Evolutionary conservation across 2,329 filamentous ascomycete genomes (phyloP), one percentile per base, ranked within the genome.

Genomic region (Aspergillus uvarum): DNA sequence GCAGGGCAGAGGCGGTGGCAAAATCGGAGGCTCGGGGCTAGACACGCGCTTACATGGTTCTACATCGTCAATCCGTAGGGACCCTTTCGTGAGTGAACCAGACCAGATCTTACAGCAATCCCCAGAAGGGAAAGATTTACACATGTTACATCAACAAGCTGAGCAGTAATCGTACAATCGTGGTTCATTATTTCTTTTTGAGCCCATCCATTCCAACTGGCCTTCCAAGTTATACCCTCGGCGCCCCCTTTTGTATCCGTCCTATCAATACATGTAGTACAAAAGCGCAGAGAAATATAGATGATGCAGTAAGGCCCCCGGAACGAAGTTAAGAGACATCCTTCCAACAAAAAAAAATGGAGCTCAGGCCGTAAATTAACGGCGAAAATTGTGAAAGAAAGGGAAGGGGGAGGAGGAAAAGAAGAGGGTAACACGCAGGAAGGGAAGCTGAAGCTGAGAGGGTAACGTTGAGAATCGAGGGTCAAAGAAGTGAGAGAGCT

Each of bases 151-250:
- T 16, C 6, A 44, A 44, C 38, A 44, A n/a, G 6, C 3, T 44
- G 16, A 54, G 62, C 60, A 67, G 60, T 70, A 70, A 67, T 72
- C 69, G 64, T 72, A 72, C 70, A 72, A 60, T 71, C 68, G 66
- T 72, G 60, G 65, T 66, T 61, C 62, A 67, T 66, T 64, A 66
- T 70, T 73, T 19, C 70, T 70, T 48, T 48, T 65, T 68, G 60
- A 67, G 51, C 54, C 65, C 49, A 59, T 55, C 60, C 59, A 62
- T 67, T 67, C 64, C 64, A 65, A 65, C 31, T 29, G 32, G 47
- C 31, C 29, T 52, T 55, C 58, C 55, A 55, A 62, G 38, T 44
- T 44, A 16, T 57, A 61, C 59, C 55, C 29, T 56, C 47, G 53
- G 51, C 52, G 32, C 32, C 32, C 59, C 61, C 56, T 60, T 59